A percentile compares a stretch with the other conserved stretches of the same genome.
These are phyloP conservation scores for Didymella sp. DNA, from an alignment of 2,329 filamentous ascomycete species.

Conservation along the genomic window DNA sequence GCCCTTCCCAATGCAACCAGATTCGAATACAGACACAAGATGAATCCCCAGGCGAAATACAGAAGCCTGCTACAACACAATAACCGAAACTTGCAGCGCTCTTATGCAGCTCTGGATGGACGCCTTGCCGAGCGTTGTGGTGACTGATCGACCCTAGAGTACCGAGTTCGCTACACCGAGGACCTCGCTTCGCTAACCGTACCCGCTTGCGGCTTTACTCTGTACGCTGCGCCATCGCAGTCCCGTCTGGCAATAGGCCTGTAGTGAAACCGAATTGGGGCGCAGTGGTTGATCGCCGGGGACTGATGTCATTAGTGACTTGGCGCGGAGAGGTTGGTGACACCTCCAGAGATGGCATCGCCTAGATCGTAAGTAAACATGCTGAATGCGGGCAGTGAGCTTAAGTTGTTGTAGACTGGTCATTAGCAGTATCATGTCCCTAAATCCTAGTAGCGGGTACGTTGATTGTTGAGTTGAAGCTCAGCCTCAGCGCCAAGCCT, in stretches of 20 bases:
- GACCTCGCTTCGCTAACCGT: not conserved
- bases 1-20: not conserved
- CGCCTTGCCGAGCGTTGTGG: not conserved
- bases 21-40: not conserved
- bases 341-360: too few relatives aligned
- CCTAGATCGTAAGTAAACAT: too few relatives aligned
- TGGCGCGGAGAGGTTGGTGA: not conserved
- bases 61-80: not conserved
- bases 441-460: not conserved
- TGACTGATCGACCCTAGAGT: slow-evolving; percentile 1
- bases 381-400: too few relatives aligned
- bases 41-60: not conserved
- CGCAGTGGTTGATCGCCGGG: slow-evolving; percentile 1
- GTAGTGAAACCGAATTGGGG: not conserved
- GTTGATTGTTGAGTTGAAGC: not conserved
- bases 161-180: not conserved
- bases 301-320: slow-evolving; percentile 7
- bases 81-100: not conserved
- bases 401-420: too few relatives aligned
- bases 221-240: not conserved
- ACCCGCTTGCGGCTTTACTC: not conserved
- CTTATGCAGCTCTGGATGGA: slow-evolving; percentile 1
- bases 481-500: slow-evolving; percentile 3
- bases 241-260: slow-evolving; percentile 3
- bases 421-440: not conserved